Conservation (phyloP, 441 rosid species). For the Hura crepitans region DNA sequence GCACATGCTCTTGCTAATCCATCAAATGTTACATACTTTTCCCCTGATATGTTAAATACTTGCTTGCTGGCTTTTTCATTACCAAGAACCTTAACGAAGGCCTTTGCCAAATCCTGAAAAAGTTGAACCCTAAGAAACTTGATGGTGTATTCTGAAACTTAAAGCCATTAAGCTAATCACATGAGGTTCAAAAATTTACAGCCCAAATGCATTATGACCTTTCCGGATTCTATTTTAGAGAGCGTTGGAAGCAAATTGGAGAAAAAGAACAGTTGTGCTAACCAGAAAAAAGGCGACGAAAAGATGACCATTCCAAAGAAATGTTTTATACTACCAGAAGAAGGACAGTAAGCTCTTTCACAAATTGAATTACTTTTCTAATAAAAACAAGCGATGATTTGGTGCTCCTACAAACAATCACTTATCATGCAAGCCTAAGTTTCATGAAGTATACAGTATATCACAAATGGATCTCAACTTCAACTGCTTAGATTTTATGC, state of each 20-base stretch:
- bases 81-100: constrained; percentile 66
- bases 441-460: no score
- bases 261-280: no score
- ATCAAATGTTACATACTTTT: constrained; percentile 78
- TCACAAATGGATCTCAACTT: no score
- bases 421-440: no score
- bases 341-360: neutral
- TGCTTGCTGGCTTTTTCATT: constrained; percentile 80
- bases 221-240: neutral
- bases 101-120: constrained; percentile 77
- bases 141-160: neutral
- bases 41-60: constrained; percentile 89
- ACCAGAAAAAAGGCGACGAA: no score
- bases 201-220: neutral
- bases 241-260: neutral
- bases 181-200: neutral
- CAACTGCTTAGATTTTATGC: no score
- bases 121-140: constrained; percentile 20
- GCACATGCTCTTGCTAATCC: constrained; percentile 94
- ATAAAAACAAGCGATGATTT: no score
- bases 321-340: no score
- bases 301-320: neutral
- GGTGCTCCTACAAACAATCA: neutral
- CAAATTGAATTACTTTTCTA: neutral
- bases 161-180: neutral